A percentile compares a stretch with the other conserved stretches of the same genome.
Conservation (phyloP, 495 filamentous ascomycete species). For the Hypoxylon crocopeplum region DNA sequence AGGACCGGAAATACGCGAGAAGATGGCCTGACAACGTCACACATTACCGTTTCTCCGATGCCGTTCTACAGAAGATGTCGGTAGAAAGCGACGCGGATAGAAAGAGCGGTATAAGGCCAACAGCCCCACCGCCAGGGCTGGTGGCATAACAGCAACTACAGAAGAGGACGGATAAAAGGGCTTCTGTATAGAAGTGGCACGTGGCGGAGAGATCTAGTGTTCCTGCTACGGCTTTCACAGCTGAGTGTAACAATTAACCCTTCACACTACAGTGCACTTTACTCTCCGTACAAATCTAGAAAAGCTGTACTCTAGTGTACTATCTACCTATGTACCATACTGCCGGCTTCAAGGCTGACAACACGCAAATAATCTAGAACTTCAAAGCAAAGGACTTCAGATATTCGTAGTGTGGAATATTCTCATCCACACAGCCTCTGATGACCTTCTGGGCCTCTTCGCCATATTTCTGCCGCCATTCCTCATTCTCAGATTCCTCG, state of each 20-base stretch:
- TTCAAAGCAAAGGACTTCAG: conserved; percentile 87
- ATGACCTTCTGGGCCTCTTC: conserved; percentile 78
- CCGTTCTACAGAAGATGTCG: background rate
- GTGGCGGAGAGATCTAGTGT: background rate
- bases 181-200: background rate
- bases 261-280: background rate
- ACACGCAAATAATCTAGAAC: conserved; percentile 26
- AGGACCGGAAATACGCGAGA: conserved; percentile 69
- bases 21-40: conserved; percentile 72
- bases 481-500: conserved; percentile 70
- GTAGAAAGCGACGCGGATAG: background rate
- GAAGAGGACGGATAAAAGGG: background rate
- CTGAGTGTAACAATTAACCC: conserved; percentile 16
- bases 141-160: background rate
- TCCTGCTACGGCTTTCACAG: conserved; percentile 9
- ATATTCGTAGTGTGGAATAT: conserved; percentile 87
- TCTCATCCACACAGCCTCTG: conserved; percentile 75
- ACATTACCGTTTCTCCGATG: conserved; percentile 50
- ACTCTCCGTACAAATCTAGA: conserved; percentile 8
- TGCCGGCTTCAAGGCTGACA: background rate
- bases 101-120: no score
- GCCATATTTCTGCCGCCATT: conserved; percentile 86
- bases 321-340: conserved; percentile 30
- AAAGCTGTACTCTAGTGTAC: conserved; percentile 29
- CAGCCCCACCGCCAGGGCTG: no score